Percentiles rank a stretch among this genome's conserved stretches.
phyloP scores from a whole-genome alignment of 2,329 filamentous ascomycete species.

The Pseudogymnoascus sp. region DNA sequence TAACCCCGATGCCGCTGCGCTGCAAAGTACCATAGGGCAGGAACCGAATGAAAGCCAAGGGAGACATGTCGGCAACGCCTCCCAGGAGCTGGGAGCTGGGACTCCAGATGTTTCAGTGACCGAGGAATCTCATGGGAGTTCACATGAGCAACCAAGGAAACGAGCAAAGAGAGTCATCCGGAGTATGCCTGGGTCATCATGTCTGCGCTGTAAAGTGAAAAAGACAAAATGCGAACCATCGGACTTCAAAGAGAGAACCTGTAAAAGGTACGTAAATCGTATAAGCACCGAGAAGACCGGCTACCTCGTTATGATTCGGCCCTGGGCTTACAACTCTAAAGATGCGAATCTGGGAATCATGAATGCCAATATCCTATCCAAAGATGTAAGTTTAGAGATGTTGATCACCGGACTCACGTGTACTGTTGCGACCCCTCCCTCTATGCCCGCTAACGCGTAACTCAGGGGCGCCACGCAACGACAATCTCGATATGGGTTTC shows the following conservation, averaged over 20 bases:
- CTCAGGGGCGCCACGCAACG: not conserved
- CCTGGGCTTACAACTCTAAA: not conserved
- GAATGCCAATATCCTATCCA: not conserved
- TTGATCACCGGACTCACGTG: not conserved
- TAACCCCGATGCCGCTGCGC: not conserved
- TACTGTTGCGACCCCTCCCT: not conserved
- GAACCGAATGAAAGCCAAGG: not conserved
- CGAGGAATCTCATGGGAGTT: not conserved
- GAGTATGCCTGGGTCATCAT: not conserved
- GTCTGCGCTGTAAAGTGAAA: slow-evolving; percentile 1
- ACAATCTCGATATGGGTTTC: not conserved
- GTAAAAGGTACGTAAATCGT: not conserved
- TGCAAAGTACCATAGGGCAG: not conserved
- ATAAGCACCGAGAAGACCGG: not conserved
- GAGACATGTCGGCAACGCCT: not conserved
- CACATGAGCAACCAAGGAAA: slow-evolving; percentile 4
- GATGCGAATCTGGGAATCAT: not conserved
- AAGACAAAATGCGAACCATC: slow-evolving; percentile 2
- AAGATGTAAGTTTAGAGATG: not conserved
- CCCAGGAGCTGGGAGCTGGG: not conserved
- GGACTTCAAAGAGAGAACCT: not conserved
- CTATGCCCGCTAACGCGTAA: not conserved
- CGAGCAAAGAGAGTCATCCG: not conserved
- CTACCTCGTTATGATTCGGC: not conserved
- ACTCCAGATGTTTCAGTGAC: not conserved